A percentile compares a stretch with the other conserved stretches of the same genome.
These are phyloP conservation scores for Russula sp. DNA, from an alignment of 768 basidiomycete genomes.

Conservation along the genomic window DNA sequence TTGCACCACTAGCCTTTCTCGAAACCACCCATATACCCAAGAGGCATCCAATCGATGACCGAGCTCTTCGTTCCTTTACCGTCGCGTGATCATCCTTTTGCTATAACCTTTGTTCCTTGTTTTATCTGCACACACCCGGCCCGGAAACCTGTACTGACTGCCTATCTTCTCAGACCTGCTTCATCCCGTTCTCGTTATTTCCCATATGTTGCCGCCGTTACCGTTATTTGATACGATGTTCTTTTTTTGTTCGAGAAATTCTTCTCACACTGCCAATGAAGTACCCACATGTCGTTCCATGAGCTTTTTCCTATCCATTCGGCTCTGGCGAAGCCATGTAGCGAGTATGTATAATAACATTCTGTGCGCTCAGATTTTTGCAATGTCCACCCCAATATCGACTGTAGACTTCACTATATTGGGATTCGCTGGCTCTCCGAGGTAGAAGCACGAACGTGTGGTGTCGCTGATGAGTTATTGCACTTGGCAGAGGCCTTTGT, in stretches of 20 bases:
- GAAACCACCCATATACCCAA: constrained; percentile 52
- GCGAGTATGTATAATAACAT: constrained; percentile 18
- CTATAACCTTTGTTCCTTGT: background rate
- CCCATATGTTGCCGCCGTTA: background rate
- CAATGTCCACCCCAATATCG: background rate
- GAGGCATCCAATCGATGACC: constrained; percentile 67
- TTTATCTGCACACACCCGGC: constrained; percentile 16
- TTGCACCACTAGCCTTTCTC: constrained; percentile 62
- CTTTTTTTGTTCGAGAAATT: background rate
- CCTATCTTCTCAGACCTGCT: background rate
- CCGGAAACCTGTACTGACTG: constrained; percentile 16
- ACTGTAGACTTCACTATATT: background rate
- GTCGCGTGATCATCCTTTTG: constrained; percentile 25
- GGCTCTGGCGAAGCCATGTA: constrained; percentile 15
- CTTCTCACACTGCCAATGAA: constrained; percentile 7
- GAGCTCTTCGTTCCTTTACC: constrained; percentile 56
- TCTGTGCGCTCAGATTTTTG: background rate
- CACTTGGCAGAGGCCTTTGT: background rate
- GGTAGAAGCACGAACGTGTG: background rate
- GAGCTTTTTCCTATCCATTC: constrained; percentile 6
- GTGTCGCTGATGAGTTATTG: background rate
- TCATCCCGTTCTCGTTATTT: background rate
- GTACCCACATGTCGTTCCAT: constrained; percentile 1
- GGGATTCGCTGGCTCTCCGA: background rate
- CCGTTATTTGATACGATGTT: background rate